These are phyloP conservation scores for Rhodotorula graminis DNA, from an alignment of 768 basidiomycete genomes.

Conservation along the genomic window DNA sequence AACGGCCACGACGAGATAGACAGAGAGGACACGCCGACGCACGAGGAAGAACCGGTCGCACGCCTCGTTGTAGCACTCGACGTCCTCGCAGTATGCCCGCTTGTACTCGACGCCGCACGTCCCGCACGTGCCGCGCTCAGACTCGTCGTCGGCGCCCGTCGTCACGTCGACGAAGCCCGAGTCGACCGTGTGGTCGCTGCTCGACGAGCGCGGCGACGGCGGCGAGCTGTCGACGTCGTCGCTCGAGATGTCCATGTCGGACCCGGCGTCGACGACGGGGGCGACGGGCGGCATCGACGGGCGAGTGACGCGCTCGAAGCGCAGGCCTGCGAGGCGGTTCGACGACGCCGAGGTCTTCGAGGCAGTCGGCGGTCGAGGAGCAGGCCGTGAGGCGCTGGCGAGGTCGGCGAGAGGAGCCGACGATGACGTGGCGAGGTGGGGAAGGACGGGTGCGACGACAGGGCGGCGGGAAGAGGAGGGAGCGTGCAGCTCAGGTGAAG, in stretches of 20 bases:
- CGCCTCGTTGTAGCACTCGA: slow-evolving; percentile 31
- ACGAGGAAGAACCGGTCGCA: slow-evolving; percentile 32
- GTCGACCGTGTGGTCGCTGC: neutral
- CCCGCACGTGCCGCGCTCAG: neutral
- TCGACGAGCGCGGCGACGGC: neutral
- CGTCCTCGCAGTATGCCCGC: slow-evolving; percentile 5
- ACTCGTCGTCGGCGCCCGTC: too few relatives aligned
- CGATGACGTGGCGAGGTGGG: too few relatives aligned
- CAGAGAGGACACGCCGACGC: neutral
- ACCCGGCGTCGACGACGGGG: neutral
- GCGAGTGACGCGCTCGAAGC: neutral
- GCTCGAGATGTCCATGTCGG: neutral
- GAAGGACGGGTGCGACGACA: neutral
- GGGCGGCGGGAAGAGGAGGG: too few relatives aligned
- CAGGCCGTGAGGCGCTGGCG: too few relatives aligned
- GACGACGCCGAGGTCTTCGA: neutral
- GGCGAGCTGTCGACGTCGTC: neutral
- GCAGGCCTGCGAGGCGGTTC: neutral
- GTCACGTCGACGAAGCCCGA: neutral
- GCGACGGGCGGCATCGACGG: too few relatives aligned
- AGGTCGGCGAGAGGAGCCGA: too few relatives aligned
- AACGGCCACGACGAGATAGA: neutral
- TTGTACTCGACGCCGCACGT: neutral
- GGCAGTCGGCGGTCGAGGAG: too few relatives aligned
- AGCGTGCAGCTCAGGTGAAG: too few relatives aligned